Conservation (phyloP, 2,329 filamentous ascomycete species). For the Neopestalotiopsis clavispora region DNA sequence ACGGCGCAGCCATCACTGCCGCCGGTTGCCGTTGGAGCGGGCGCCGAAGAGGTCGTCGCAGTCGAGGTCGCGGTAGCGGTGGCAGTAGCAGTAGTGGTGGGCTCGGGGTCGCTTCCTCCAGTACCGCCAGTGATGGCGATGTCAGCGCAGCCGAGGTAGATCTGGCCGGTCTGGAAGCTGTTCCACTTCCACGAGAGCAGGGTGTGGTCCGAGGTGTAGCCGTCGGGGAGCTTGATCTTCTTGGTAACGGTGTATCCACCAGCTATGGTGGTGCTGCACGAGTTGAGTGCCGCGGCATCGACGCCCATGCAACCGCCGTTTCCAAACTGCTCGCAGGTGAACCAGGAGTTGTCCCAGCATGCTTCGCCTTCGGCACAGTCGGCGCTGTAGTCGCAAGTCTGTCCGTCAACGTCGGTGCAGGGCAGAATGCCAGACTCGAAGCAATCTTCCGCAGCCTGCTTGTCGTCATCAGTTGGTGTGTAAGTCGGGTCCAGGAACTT, state of each 20-base stretch:
- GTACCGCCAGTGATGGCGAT: conserved; percentile 45
- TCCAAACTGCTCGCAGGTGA: conserved; percentile 55
- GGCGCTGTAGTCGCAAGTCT: conserved; percentile 51
- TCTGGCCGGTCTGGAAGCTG: conserved; percentile 57
- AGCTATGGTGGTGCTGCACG: conserved; percentile 55
- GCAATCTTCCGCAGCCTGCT: conserved; percentile 57
- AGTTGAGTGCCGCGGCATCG: conserved; percentile 46
- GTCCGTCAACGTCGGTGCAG: conserved; percentile 55
- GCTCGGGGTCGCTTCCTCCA: conserved; percentile 43
- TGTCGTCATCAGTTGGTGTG: conserved; percentile 54
- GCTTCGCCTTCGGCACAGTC: conserved; percentile 49
- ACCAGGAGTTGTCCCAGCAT: conserved; percentile 59
- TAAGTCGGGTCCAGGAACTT: conserved; percentile 53
- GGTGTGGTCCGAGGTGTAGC: conserved; percentile 54
- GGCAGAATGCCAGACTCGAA: conserved; percentile 52
- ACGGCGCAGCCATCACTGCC: conserved; percentile 29
- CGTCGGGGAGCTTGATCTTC: conserved; percentile 51
- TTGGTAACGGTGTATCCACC: conserved; percentile 59
- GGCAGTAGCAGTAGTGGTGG: conserved; percentile 30
- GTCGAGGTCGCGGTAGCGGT: conserved; percentile 40
- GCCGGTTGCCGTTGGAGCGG: conserved; percentile 24
- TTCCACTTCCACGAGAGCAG: conserved; percentile 60
- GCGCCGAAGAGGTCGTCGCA: conserved; percentile 29
- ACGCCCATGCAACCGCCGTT: conserved; percentile 49
- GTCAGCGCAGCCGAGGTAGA: conserved; percentile 59